Percentiles rank a stretch among this genome's conserved stretches.
phyloP scores from a whole-genome alignment of 2,329 filamentous ascomycete genomes.

The Cadophora gregata region DNA sequence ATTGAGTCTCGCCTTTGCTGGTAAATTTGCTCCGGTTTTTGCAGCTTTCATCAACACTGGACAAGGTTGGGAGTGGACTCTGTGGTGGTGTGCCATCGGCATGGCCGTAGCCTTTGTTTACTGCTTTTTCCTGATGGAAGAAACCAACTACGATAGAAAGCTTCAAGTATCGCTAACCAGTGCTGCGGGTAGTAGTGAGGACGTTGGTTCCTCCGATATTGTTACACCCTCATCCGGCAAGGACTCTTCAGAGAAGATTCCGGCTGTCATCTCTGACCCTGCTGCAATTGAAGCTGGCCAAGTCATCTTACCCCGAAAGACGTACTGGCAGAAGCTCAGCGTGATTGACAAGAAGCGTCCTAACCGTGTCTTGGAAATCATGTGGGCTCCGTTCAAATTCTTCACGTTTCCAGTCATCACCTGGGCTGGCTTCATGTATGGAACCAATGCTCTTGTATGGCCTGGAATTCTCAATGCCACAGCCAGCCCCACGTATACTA shows the following conservation, averaged over 20 bases:
- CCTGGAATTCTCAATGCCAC: slow-evolving; percentile 45
- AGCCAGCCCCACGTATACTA: slow-evolving; percentile 40
- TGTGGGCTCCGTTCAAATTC: slow-evolving; percentile 44
- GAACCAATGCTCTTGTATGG: slow-evolving; percentile 45
- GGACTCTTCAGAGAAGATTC: slow-evolving; percentile 14
- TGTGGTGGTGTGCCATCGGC: slow-evolving; percentile 56
- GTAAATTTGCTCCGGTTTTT: slow-evolving; percentile 51
- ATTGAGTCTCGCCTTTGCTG: slow-evolving; percentile 50
- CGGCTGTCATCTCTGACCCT: slow-evolving; percentile 5
- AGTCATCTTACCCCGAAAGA: slow-evolving; percentile 46
- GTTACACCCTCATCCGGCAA: background rate
- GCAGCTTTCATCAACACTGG: slow-evolving; percentile 55
- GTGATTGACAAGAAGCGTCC: slow-evolving; percentile 50
- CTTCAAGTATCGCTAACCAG: slow-evolving; percentile 19
- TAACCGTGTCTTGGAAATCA: slow-evolving; percentile 49
- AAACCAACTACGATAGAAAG: slow-evolving; percentile 51
- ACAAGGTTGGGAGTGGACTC: slow-evolving; percentile 55
- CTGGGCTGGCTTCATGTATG: slow-evolving; percentile 46
- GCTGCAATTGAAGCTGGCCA: slow-evolving; percentile 41
- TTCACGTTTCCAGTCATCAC: slow-evolving; percentile 45
- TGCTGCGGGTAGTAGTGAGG: slow-evolving; percentile 17
- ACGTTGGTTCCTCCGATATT: background rate
- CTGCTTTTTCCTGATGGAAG: slow-evolving; percentile 64
- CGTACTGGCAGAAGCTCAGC: slow-evolving; percentile 51
- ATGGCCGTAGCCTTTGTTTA: slow-evolving; percentile 52